Conservation (phyloP, 2,329 filamentous ascomycete genomes). For the Pseudogymnoascus sp. region DNA sequence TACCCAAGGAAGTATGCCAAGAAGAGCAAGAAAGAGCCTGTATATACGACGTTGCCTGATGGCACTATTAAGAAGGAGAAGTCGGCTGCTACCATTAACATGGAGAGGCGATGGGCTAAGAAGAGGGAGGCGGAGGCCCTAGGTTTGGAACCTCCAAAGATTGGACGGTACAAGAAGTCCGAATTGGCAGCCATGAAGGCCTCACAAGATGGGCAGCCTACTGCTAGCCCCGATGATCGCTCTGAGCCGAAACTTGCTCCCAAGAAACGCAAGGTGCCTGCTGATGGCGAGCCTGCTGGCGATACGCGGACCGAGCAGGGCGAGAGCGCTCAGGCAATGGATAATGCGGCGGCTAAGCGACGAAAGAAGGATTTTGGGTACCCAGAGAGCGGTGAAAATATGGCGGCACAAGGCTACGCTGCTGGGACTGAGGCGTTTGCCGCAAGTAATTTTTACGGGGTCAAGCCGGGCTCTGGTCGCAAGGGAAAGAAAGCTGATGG, state of each 20-base stretch:
- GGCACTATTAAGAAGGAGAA: constrained; percentile 10
- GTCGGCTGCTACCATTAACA: constrained; percentile 10
- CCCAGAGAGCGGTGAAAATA: not conserved
- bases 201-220: not conserved
- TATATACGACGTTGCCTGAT: constrained; percentile 5
- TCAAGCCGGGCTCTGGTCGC: not conserved
- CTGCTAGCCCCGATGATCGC: not conserved
- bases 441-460: not conserved
- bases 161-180: constrained; percentile 12
- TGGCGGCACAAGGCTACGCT: not conserved
- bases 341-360: not conserved
- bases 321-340: not conserved
- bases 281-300: not conserved
- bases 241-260: not conserved
- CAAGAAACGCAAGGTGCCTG: not conserved
- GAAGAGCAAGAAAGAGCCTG: constrained; percentile 6
- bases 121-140: constrained; percentile 8
- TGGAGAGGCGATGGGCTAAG: constrained; percentile 12
- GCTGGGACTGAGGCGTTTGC: not conserved
- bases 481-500: not conserved
- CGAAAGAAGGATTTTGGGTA: not conserved
- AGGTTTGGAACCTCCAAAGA: constrained; percentile 11
- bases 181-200: constrained; percentile 6
- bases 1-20: constrained; percentile 1
- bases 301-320: not conserved